phyloP scores from a whole-genome alignment of 129 eudicot species.

The Oenanthe sinensis region DNA sequence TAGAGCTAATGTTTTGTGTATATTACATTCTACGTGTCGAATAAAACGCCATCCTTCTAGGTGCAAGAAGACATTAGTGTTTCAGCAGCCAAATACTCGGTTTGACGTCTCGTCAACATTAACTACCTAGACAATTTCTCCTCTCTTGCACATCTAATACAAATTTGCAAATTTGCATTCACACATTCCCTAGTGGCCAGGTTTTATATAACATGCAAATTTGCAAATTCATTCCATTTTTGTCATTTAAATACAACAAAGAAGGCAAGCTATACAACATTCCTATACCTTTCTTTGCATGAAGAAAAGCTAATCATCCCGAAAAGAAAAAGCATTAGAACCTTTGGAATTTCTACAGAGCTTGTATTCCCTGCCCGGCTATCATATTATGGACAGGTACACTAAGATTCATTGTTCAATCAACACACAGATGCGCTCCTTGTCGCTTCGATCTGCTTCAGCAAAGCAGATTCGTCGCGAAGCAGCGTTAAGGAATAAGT shows the following conservation, averaged over 20 bases:
- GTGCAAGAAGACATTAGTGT: neutral
- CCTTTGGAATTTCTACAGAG: neutral
- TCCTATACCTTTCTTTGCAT: constrained; percentile 1
- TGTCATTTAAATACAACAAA: neutral
- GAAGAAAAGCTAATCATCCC: neutral
- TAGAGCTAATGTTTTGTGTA: neutral
- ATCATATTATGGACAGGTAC: neutral
- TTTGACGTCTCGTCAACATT: neutral
- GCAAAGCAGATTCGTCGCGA: constrained; percentile 20
- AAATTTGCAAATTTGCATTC: too few species aligned
- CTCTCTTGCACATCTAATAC: neutral
- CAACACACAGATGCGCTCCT: neutral
- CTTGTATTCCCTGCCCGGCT: neutral
- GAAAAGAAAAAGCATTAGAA: neutral
- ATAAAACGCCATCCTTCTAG: neutral
- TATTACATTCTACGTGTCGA: neutral
- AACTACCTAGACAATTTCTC: neutral
- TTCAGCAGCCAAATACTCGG: neutral
- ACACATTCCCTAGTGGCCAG: too few species aligned
- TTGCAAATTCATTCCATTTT: neutral
- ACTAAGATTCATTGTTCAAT: neutral
- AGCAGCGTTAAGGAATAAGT: constrained; percentile 12
- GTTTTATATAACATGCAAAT: neutral
- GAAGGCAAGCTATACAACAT: neutral
- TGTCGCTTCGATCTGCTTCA: neutral